Evolutionary conservation across 331 rosid genomes (phyloP).

Genomic region (Quercus phellos): DNA sequence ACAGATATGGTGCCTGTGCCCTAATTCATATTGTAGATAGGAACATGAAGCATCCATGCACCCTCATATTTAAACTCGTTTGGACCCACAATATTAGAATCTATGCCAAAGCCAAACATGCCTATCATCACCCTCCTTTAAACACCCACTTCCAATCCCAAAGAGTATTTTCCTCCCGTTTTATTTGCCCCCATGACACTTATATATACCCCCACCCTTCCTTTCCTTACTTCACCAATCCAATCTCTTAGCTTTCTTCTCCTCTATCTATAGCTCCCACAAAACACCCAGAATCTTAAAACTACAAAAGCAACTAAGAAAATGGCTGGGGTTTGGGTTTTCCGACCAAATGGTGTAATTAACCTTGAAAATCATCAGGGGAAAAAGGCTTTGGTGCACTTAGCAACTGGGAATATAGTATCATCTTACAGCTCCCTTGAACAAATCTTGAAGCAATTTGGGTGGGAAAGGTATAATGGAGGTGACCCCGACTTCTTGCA

Average conservation of each 20-base stretch:
- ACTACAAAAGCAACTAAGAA: not conserved
- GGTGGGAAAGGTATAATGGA: constrained; percentile 95
- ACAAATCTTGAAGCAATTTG: constrained; percentile 56
- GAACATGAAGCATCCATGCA: constrained; percentile 34
- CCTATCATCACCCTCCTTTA: constrained; percentile 32
- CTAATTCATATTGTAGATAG: constrained; percentile 25
- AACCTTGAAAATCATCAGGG: constrained; percentile 42
- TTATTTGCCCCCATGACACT: constrained; percentile 32
- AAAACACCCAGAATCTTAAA: not conserved
- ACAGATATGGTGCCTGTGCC: constrained; percentile 39
- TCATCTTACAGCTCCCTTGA: constrained; percentile 61
- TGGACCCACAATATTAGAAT: constrained; percentile 78
- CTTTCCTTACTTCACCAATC: constrained; percentile 20
- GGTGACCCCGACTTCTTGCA: constrained; percentile 79
- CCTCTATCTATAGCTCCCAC: not conserved
- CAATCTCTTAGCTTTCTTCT: not conserved
- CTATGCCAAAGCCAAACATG: constrained; percentile 55
- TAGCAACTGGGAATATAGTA: constrained; percentile 62
- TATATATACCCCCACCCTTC: constrained; percentile 44
- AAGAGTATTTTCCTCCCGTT: constrained; percentile 56
- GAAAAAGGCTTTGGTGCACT: constrained; percentile 62
- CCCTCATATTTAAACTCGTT: constrained; percentile 29
- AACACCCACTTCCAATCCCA: constrained; percentile 30
- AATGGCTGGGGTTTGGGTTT: constrained; percentile 97
- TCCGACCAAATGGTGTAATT: constrained; percentile 64